These are phyloP conservation scores for Daldinia decipiens DNA, from an alignment of 495 filamentous ascomycete genomes.

Conservation along the genomic window DNA sequence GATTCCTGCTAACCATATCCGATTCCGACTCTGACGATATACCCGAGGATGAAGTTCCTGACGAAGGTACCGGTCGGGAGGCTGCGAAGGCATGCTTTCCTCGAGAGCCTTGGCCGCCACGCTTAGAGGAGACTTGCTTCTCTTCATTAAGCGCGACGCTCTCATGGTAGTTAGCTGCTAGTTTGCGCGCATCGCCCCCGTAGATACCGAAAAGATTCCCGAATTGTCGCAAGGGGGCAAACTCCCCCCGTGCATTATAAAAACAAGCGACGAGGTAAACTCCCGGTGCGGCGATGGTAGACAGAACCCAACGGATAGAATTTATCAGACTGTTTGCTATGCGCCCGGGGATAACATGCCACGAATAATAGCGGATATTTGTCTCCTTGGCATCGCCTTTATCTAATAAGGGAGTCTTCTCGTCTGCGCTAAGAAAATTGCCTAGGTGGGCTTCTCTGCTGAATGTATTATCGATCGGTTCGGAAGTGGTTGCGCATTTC, in stretches of 20 bases:
- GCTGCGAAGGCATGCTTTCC: slow-evolving; percentile 39
- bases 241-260: slow-evolving; percentile 80
- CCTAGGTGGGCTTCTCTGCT: slow-evolving; percentile 43
- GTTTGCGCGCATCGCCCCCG: slow-evolving; percentile 50
- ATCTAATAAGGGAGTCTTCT: slow-evolving; percentile 73
- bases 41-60: slow-evolving; percentile 68
- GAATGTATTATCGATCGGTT: slow-evolving; percentile 45
- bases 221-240: slow-evolving; percentile 74
- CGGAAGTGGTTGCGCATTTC: slow-evolving; percentile 47
- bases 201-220: slow-evolving; percentile 65
- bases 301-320: slow-evolving; percentile 78
- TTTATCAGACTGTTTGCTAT: slow-evolving; percentile 67
- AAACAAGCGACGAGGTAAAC: slow-evolving; percentile 83
- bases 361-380: slow-evolving; percentile 53
- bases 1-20: slow-evolving; percentile 50
- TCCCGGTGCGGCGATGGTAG: slow-evolving; percentile 79
- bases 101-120: slow-evolving; percentile 20
- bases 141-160: slow-evolving; percentile 45
- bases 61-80: slow-evolving; percentile 59
- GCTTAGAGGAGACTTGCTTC: slow-evolving; percentile 37
- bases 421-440: slow-evolving; percentile 57
- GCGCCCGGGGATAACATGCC: slow-evolving; percentile 68
- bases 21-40: slow-evolving; percentile 70
- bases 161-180: slow-evolving; percentile 53
- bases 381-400: slow-evolving; percentile 49